Percentiles rank a stretch among this genome's conserved stretches.
These are phyloP conservation scores for Colletotrichum simmondsii DNA, from an alignment of 2,329 filamentous ascomycete species.

Conservation along the genomic window DNA sequence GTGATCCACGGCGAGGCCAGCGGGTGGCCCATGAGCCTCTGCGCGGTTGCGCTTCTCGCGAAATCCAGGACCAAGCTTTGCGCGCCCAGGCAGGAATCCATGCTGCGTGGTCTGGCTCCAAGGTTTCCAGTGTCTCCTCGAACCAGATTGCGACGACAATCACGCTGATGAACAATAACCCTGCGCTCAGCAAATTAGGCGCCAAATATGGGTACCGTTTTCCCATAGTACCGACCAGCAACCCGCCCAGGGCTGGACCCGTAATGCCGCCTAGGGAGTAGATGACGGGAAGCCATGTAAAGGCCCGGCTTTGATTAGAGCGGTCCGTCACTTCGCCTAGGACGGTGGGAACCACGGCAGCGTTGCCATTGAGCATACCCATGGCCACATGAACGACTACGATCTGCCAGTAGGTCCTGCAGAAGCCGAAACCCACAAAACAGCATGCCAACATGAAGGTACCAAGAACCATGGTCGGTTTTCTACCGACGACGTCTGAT, in stretches of 20 bases:
- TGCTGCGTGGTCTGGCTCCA: conserved; percentile 44
- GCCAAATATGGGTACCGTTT: conserved; percentile 83
- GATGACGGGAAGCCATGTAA: conserved; percentile 95
- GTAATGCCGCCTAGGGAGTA: conserved; percentile 96
- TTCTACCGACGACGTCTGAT: conserved; percentile 82
- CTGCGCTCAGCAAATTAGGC: conserved; percentile 84
- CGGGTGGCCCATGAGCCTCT: conserved; percentile 50
- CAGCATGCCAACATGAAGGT: conserved; percentile 85
- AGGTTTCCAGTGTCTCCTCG: conserved; percentile 81
- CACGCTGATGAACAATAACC: conserved; percentile 77
- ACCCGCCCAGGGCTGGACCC: conserved; percentile 88
- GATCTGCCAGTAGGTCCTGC: conserved; percentile 83
- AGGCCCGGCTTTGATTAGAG: conserved; percentile 92
- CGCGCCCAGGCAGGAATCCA: conserved; percentile 48
- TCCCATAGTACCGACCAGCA: conserved; percentile 74
- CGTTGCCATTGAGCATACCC: conserved; percentile 95
- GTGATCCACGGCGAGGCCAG: conserved; percentile 46
- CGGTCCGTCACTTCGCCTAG: conserved; percentile 95
- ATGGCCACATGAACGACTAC: conserved; percentile 88
- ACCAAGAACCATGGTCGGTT: conserved; percentile 84
- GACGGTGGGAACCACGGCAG: conserved; percentile 92
- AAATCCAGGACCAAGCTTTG: conserved; percentile 43
- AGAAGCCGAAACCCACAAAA: conserved; percentile 90
- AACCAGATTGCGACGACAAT: conserved; percentile 82
- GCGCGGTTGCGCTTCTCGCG: conserved; percentile 36